Evolutionary conservation across 495 filamentous ascomycete species (phyloP).

Genomic region (Aspergillus campestris): DNA sequence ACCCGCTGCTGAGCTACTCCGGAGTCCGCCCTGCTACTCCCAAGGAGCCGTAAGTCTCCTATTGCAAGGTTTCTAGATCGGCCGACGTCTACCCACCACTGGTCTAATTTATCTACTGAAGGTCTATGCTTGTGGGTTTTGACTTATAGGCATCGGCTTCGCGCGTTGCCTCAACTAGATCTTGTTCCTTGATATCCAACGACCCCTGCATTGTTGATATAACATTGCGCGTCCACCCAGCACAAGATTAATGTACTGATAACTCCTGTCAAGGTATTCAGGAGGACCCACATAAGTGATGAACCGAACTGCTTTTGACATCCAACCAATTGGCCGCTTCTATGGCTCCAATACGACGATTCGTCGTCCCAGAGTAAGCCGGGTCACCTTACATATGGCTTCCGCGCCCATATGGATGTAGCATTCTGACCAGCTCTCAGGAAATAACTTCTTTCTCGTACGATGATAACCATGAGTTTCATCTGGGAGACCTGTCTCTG

Average conservation of each 20-base stretch:
- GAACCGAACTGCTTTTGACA: conserved; percentile 42
- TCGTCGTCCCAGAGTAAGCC: conserved; percentile 56
- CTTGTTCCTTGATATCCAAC: too few relatives aligned
- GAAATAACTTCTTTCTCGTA: conserved; percentile 91
- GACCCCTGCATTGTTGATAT: too few relatives aligned
- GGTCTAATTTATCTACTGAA: too few relatives aligned
- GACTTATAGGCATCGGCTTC: too few relatives aligned
- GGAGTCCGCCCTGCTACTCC: too few relatives aligned
- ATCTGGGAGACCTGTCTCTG: conserved; percentile 65
- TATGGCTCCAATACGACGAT: conserved; percentile 52
- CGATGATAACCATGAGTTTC: conserved; percentile 70
- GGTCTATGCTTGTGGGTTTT: too few relatives aligned
- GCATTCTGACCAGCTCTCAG: conserved; percentile 25
- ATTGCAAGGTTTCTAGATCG: too few relatives aligned
- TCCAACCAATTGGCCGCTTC: conserved; percentile 56
- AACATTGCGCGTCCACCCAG: too few relatives aligned
- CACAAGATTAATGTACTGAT: neutral
- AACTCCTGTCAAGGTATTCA: neutral
- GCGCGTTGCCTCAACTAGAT: too few relatives aligned
- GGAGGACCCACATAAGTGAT: conserved; percentile 10
- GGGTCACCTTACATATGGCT: neutral
- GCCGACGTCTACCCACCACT: too few relatives aligned
- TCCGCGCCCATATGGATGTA: neutral
- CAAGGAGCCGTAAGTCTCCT: too few relatives aligned
- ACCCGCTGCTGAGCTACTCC: too few relatives aligned